These are phyloP conservation scores for Penicillium sp. DNA, from an alignment of 2,329 filamentous ascomycete genomes.

Conservation along the genomic window DNA sequence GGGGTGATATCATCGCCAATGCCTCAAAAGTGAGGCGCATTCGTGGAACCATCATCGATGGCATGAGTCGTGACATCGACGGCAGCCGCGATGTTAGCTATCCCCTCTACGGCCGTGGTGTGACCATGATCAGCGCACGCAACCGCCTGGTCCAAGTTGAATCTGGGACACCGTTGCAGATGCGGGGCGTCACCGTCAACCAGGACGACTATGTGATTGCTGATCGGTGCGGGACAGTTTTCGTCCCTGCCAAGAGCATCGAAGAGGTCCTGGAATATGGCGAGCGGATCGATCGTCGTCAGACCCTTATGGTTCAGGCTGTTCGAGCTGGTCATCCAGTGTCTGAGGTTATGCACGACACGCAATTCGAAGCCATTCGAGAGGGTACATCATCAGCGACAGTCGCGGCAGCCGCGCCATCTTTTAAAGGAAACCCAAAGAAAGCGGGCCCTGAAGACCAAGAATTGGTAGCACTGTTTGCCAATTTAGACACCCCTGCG, in stretches of 20 bases:
- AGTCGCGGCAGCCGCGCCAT: neutral
- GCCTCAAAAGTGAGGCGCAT: slow-evolving; percentile 26
- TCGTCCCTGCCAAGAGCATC: slow-evolving; percentile 16
- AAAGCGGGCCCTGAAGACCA: slow-evolving; percentile 13
- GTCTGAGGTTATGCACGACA: slow-evolving; percentile 24
- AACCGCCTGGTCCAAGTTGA: slow-evolving; percentile 35
- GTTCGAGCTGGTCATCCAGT: slow-evolving; percentile 20
- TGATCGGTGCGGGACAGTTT: slow-evolving; percentile 22
- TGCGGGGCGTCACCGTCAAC: slow-evolving; percentile 17
- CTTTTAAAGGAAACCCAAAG: slow-evolving; percentile 5
- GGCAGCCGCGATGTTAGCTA: slow-evolving; percentile 35
- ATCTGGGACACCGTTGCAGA: slow-evolving; percentile 28
- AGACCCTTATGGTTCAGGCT: slow-evolving; percentile 20
- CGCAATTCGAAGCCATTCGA: slow-evolving; percentile 21
- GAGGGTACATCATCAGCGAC: neutral
- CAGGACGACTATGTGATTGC: slow-evolving; percentile 25
- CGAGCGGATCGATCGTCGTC: slow-evolving; percentile 17
- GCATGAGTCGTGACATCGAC: slow-evolving; percentile 36
- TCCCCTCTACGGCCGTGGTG: slow-evolving; percentile 36
- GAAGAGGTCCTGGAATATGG: slow-evolving; percentile 18
- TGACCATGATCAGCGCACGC: slow-evolving; percentile 36
- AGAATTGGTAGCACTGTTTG: slow-evolving; percentile 20
- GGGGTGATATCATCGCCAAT: slow-evolving; percentile 27
- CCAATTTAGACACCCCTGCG: slow-evolving; percentile 19
- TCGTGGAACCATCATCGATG: slow-evolving; percentile 35